Conservation (phyloP, 768 basidiomycete genomes). For the Mycena filopes region DNA sequence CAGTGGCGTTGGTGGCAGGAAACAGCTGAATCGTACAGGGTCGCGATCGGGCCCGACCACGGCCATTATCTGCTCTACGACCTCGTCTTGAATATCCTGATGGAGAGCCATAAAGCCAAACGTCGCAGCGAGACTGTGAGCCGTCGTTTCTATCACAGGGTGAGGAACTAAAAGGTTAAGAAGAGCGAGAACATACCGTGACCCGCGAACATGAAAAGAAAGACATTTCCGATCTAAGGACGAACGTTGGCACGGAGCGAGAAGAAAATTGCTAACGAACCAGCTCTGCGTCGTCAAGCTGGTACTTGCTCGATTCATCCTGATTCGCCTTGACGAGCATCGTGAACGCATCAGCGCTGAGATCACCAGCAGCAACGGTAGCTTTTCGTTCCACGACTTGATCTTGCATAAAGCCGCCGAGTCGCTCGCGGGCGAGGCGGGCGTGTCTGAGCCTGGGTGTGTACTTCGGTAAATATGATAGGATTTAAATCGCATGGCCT, state of each 20-base stretch:
- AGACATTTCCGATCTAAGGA: conserved; percentile 62
- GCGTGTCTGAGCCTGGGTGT: conserved; percentile 40
- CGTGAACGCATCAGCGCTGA: conserved; percentile 50
- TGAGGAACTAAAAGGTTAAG: not conserved
- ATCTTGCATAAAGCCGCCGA: conserved; percentile 50
- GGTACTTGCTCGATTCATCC: conserved; percentile 50
- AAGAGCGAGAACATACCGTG: conserved; percentile 52
- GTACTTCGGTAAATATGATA: not conserved
- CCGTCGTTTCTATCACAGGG: conserved; percentile 56
- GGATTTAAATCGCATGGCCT: not conserved
- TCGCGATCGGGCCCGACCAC: conserved; percentile 49
- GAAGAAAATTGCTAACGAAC: conserved; percentile 36
- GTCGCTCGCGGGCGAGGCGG: conserved; percentile 43
- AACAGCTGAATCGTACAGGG: conserved; percentile 37
- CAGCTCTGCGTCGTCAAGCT: conserved; percentile 53
- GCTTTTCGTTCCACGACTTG: conserved; percentile 48
- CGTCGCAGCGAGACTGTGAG: conserved; percentile 58
- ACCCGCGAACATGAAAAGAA: conserved; percentile 65
- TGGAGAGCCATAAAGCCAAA: conserved; percentile 57
- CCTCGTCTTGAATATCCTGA: conserved; percentile 59
- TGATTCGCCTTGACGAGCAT: conserved; percentile 59
- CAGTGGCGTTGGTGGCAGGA: not conserved
- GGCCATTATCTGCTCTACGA: conserved; percentile 54
- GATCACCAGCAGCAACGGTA: conserved; percentile 35
- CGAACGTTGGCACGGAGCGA: not conserved